phyloP scores from a whole-genome alignment of 495 filamentous ascomycete species.

The Daldinia childiae region DNA sequence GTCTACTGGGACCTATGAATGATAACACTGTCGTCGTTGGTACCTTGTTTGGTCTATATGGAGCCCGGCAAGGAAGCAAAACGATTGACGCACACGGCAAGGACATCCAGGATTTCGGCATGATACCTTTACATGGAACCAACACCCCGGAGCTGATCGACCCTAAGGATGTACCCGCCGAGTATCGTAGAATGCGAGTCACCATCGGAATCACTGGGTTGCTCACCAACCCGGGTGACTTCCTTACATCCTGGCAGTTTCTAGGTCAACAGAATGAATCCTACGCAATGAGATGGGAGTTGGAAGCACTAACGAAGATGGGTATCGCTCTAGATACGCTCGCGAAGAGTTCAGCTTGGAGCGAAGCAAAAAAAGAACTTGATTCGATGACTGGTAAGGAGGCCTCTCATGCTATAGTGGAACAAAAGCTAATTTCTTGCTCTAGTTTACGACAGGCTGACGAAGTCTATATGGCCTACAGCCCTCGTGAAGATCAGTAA shows the following conservation, averaged over 20 bases:
- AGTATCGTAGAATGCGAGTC: slow-evolving; percentile 74
- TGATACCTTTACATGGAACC: slow-evolving; percentile 73
- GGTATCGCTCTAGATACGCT: slow-evolving; percentile 78
- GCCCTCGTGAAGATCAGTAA: slow-evolving; percentile 80
- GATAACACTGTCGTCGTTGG: slow-evolving; percentile 81
- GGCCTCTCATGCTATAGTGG: slow-evolving; percentile 7
- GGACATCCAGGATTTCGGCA: slow-evolving; percentile 89
- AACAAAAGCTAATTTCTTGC: slow-evolving; percentile 26
- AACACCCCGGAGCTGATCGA: slow-evolving; percentile 47
- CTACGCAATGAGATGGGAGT: slow-evolving; percentile 87
- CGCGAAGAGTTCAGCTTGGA: slow-evolving; percentile 80
- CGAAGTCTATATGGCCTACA: slow-evolving; percentile 77
- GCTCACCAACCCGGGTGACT: slow-evolving; percentile 75
- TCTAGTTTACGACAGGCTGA: slow-evolving; percentile 74
- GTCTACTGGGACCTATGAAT: slow-evolving; percentile 80
- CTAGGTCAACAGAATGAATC: slow-evolving; percentile 75
- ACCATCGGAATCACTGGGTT: slow-evolving; percentile 86
- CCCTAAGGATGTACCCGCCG: slow-evolving; percentile 51
- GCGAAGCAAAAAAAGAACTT: slow-evolving; percentile 78
- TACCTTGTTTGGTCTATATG: slow-evolving; percentile 88
- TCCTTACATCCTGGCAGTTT: slow-evolving; percentile 77
- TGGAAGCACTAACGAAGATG: slow-evolving; percentile 77
- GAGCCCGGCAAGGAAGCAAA: slow-evolving; percentile 81
- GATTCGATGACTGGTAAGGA: slow-evolving; percentile 58
- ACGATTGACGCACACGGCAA: slow-evolving; percentile 89